phyloP scores from a whole-genome alignment of 257 asterid genomes.

The Przewalskia tangutica region DNA sequence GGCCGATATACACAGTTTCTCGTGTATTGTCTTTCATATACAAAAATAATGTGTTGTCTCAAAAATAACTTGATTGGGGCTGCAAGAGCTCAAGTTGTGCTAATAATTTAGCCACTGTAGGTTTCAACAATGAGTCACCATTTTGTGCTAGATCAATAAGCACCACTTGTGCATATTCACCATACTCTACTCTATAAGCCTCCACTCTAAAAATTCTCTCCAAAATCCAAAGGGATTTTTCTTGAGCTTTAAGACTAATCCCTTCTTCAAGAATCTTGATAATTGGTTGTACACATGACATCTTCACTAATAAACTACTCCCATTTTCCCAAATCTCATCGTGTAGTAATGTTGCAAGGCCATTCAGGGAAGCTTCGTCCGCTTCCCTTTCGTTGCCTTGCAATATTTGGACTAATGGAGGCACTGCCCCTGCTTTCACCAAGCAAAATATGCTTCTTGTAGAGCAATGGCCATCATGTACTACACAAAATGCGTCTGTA shows the following conservation, averaged over 20 bases:
- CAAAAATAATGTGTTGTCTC: constrained; percentile 4
- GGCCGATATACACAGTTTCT: accelerated
- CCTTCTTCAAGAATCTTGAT: constrained; percentile 41
- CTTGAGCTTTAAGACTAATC: constrained; percentile 37
- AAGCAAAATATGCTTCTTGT: constrained; percentile 52
- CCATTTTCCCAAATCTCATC: constrained; percentile 79
- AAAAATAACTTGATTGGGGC: constrained; percentile 62
- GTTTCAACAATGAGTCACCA: constrained; percentile 56
- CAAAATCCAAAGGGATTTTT: constrained; percentile 63
- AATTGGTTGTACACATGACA: constrained; percentile 31
- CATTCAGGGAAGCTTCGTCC: constrained; percentile 49
- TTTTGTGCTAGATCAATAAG: constrained; percentile 66
- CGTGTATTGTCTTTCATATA: neutral
- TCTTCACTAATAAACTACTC: constrained; percentile 32
- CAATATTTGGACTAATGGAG: constrained; percentile 37
- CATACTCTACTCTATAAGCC: constrained; percentile 36
- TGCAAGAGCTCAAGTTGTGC: constrained; percentile 81
- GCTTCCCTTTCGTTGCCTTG: constrained; percentile 47
- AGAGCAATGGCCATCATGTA: constrained; percentile 54
- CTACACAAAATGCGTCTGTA: constrained; percentile 31
- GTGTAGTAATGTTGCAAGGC: constrained; percentile 51
- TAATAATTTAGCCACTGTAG: constrained; percentile 53
- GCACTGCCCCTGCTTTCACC: constrained; percentile 46
- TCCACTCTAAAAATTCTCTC: constrained; percentile 56
- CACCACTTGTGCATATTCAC: constrained; percentile 49